A percentile compares a stretch with the other conserved stretches of the same genome.
phyloP scores from a whole-genome alignment of 768 basidiomycete species.

The Hortiboletus campestris region DNA sequence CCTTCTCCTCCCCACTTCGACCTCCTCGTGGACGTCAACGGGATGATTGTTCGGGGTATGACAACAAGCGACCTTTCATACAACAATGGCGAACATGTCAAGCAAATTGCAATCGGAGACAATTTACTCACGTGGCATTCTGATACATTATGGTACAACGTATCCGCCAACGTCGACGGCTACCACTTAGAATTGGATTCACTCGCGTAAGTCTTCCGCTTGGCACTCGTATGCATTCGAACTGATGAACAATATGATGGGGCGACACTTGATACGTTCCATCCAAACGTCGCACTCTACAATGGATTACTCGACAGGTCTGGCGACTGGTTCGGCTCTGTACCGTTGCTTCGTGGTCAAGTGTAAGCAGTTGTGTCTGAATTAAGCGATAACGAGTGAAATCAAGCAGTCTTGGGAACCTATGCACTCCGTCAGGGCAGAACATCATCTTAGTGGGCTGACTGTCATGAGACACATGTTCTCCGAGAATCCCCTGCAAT shows the following conservation, averaged over 20 bases:
- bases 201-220: constrained; percentile 7
- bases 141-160: constrained; percentile 13
- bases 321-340: constrained; percentile 9
- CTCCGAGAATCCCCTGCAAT: constrained; percentile 1
- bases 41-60: constrained; percentile 1
- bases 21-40: constrained; percentile 2
- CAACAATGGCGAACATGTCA: background rate
- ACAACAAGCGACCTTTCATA: background rate
- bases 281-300: constrained; percentile 12
- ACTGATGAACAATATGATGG: background rate
- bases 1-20: constrained; percentile 8
- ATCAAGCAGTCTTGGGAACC: constrained; percentile 1
- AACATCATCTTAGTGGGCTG: constrained; percentile 5
- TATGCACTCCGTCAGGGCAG: background rate
- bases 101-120: constrained; percentile 6
- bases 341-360: constrained; percentile 12
- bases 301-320: constrained; percentile 12
- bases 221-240: background rate
- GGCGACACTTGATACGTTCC: constrained; percentile 9
- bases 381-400: background rate
- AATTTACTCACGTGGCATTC: constrained; percentile 13
- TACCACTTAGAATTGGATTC: constrained; percentile 9
- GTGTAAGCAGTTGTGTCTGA: constrained; percentile 1
- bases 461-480: constrained; percentile 11
- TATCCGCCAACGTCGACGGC: constrained; percentile 3